These are phyloP conservation scores for Agarophyton chilense DNA, from an alignment of 23 red algal genomes.

Conservation along the genomic window DNA sequence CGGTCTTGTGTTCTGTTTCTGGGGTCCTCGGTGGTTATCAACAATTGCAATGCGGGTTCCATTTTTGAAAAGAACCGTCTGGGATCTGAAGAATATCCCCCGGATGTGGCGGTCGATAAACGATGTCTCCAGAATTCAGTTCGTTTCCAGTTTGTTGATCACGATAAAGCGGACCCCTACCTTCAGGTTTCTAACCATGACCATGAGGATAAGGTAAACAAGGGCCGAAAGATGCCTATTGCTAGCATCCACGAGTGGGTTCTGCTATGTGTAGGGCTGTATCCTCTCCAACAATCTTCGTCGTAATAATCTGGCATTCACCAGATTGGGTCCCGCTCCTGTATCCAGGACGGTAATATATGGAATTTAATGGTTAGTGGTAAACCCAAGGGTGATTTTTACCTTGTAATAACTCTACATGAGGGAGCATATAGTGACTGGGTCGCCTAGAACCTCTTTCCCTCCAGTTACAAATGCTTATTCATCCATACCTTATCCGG, in stretches of 20 bases:
- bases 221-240: background rate
- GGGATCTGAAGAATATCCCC: background rate
- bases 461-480: background rate
- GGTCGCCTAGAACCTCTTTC: background rate
- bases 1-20: no score
- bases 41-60: no score
- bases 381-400: no score
- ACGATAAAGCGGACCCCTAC: background rate
- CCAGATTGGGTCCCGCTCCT: no score
- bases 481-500: background rate
- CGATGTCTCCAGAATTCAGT: background rate
- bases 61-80: background rate
- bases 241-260: background rate
- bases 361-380: no score
- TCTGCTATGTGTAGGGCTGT: no score
- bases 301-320: no score
- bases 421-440: background rate
- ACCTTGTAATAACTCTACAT: background rate
- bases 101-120: background rate
- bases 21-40: no score
- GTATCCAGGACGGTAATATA: no score
- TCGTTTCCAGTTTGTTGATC: background rate
- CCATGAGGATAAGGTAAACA: background rate
- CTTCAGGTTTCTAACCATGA: background rate
- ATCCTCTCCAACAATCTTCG: no score